Conservation (phyloP, 306 rosid species). For the Gleditsia sinensis region DNA sequence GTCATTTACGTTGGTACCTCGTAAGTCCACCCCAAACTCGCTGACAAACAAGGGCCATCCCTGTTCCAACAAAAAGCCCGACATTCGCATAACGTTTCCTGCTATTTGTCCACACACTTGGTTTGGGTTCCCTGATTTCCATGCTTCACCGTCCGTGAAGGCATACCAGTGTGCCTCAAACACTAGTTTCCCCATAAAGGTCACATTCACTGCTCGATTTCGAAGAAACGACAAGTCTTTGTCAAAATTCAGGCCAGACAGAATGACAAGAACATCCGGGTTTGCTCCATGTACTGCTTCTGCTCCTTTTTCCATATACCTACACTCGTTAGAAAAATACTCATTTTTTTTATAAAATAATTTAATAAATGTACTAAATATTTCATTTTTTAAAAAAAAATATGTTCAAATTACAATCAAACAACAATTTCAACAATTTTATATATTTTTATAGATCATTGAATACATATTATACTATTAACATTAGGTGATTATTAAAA, state of each 20-base stretch:
- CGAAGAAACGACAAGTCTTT: constrained; percentile 65
- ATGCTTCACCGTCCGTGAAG: constrained; percentile 70
- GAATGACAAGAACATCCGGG: constrained; percentile 68
- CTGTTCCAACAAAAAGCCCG: constrained; percentile 63
- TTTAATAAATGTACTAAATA: too few relatives aligned
- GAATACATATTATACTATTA: too few relatives aligned
- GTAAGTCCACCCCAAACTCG: constrained; percentile 77
- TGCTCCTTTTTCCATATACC: constrained; percentile 92
- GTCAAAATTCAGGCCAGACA: constrained; percentile 77
- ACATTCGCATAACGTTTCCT: constrained; percentile 47
- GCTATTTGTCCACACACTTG: constrained; percentile 78
- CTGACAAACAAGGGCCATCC: constrained; percentile 84
- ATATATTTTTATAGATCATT: too few relatives aligned
- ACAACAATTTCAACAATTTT: too few relatives aligned
- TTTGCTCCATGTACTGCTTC: constrained; percentile 90
- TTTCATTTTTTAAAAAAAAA: too few relatives aligned
- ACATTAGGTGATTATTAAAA: too few relatives aligned
- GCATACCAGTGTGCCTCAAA: constrained; percentile 82
- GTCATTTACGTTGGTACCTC: constrained; percentile 83
- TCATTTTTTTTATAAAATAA: too few relatives aligned
- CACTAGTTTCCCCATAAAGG: constrained; percentile 64
- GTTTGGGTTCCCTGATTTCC: constrained; percentile 74
- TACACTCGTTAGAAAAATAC: constrained; percentile 31
- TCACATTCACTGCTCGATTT: constrained; percentile 46
- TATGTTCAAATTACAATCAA: too few relatives aligned